These are phyloP conservation scores for Xylaria hypoxylon DNA, from an alignment of 2,329 filamentous ascomycete genomes.

Conservation along the genomic window DNA sequence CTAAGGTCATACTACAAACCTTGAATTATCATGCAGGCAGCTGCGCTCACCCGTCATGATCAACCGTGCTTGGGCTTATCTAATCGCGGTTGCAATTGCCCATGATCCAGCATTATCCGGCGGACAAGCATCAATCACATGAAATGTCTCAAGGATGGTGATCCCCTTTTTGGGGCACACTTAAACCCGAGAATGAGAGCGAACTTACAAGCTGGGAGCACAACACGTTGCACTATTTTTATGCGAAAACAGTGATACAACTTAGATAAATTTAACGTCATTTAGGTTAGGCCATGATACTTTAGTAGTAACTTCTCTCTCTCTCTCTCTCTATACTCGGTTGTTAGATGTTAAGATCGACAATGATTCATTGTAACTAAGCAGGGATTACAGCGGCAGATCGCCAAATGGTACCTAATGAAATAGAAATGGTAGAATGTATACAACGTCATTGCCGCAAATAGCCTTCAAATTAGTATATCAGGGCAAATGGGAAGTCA, in stretches of 20 bases:
- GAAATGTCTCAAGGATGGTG: not conserved
- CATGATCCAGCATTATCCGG: not conserved
- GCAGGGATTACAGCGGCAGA: not conserved
- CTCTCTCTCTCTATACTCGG: not conserved
- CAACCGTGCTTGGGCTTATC: not conserved
- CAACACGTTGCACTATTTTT: not conserved
- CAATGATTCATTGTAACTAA: not conserved
- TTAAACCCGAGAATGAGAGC: not conserved
- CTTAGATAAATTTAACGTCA: not conserved
- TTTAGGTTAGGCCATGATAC: not conserved
- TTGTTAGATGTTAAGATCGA: not conserved
- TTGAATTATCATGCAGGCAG: too few relatives aligned
- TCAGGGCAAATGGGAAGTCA: not conserved
- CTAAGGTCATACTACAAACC: too few relatives aligned
- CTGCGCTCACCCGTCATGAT: too few relatives aligned
- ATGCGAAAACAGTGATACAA: not conserved
- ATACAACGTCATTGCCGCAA: slow-evolving; percentile 3
- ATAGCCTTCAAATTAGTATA: not conserved
- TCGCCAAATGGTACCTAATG: not conserved
- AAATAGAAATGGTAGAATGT: too few relatives aligned
- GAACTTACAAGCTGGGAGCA: not conserved
- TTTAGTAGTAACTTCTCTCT: not conserved
- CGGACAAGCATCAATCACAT: not conserved
- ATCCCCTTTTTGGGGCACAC: not conserved
- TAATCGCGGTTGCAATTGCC: not conserved